Base-by-base conservation (phyloP, 805 yeast genomes). In the Ogataea pini region DNA sequence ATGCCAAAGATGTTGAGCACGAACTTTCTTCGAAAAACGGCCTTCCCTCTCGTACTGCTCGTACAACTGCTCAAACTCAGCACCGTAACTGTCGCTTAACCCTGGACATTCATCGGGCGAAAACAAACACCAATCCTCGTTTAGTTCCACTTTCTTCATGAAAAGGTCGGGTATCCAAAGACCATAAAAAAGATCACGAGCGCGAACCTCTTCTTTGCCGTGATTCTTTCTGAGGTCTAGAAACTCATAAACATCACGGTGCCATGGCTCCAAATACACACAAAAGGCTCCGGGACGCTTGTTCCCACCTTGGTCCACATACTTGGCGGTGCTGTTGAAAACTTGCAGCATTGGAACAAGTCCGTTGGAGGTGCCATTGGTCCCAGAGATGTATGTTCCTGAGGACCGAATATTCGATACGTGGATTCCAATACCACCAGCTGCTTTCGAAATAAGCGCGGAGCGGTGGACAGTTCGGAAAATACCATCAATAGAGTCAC, bases 281-380 rank as follows among this genome's bases (percentile, higher is more conserved):
- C 97, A 96, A 69, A 92, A 87, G 3, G 99, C 99, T 53, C 98
- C 98, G 0, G 99, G 99, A 62, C 99, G 77, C 70, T 91, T 91
- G 72, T 92, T 92, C 47, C 98, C 98, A 54, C 99, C 99, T 75
- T 92, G 99, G 62, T 92, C 98, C 36, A 92, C 98, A 63, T 91
- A 92, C 59, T 97, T 80, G 16, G 99, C 98, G 20, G 98, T 90
- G 70, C 89, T 86, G 73, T 92, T 92, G 73, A 84, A 92, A 8
- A 92, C 98, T 58, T 96, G 82, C 22, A 92, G 73, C 97, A 92
- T 90, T n/a, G 99, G 99, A 36, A 91, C 85, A 42, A 92, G 71
- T 32, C 99, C 99, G 59, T 84, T 89, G 2, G 97, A 89, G 9
- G 87, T 82, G 46, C 98, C 99, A 64, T 89, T 89, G 7, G 97